phyloP scores from a whole-genome alignment of 164 flowering plant genomes.

The Buxus sempervirens region DNA sequence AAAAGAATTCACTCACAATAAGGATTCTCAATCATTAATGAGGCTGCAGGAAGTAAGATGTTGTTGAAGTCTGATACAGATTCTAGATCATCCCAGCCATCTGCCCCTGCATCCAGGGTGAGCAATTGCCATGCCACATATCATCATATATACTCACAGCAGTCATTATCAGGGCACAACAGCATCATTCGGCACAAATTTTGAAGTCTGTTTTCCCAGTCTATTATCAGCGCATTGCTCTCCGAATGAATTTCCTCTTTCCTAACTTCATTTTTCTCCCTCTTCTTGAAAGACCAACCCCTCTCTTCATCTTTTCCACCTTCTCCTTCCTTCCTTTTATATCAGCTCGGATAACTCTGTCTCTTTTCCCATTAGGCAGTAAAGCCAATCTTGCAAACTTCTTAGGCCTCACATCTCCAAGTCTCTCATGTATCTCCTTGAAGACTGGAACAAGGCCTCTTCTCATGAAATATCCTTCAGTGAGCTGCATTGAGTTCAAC shows the following conservation, averaged over 20 bases:
- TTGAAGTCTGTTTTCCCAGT: neutral
- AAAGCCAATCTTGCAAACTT: conserved; percentile 85
- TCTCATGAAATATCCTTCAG: conserved; percentile 83
- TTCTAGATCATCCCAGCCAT: neutral
- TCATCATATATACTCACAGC: too few relatives aligned
- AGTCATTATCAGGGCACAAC: conserved; percentile 10
- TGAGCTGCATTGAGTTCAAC: conserved; percentile 76
- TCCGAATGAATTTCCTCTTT: conserved; percentile 32
- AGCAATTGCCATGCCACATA: neutral
- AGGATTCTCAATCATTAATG: neutral
- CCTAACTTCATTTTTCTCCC: conserved; percentile 23
- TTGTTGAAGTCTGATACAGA: neutral
- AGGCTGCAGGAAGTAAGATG: neutral
- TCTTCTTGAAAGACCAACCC: conserved; percentile 18
- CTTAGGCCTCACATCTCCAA: conserved; percentile 78
- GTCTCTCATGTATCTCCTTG: conserved; percentile 65
- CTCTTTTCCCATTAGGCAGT: conserved; percentile 71
- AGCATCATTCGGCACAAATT: too few relatives aligned
- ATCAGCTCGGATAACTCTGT: conserved; percentile 64
- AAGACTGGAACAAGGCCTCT: conserved; percentile 89
- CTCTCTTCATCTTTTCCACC: conserved; percentile 58
- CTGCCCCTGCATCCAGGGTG: neutral
- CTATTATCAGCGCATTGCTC: conserved; percentile 11
- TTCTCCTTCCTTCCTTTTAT: conserved; percentile 69
- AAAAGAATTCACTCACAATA: neutral